A percentile compares a stretch with the other conserved stretches of the same genome.
These are phyloP conservation scores for Alternaria incomplexa DNA, from an alignment of 2,329 filamentous ascomycete genomes.

Conservation along the genomic window DNA sequence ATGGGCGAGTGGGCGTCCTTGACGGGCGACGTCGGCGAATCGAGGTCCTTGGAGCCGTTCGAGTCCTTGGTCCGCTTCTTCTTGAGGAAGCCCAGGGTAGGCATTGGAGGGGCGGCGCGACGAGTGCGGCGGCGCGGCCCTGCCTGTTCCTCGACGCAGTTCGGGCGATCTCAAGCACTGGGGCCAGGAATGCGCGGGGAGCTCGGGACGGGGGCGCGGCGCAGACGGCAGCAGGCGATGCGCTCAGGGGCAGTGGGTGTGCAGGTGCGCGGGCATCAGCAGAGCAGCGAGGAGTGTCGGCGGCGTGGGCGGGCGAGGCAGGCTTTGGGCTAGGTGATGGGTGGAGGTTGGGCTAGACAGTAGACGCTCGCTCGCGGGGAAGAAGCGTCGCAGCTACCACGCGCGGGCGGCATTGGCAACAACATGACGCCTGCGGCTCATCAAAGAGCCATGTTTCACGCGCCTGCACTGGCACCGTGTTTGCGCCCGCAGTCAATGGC, in stretches of 20 bases:
- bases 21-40: constrained; percentile 70
- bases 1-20: constrained; percentile 59
- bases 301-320: constrained; percentile 7
- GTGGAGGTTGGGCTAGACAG: constrained; percentile 10
- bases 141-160: constrained; percentile 16
- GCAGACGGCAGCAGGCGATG: constrained; percentile 10
- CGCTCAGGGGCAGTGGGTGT: neutral
- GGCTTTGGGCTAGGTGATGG: constrained; percentile 8
- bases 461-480: constrained; percentile 1
- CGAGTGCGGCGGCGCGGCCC: constrained; percentile 27
- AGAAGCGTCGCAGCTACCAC: constrained; percentile 4
- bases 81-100: constrained; percentile 94
- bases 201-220: neutral
- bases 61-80: constrained; percentile 98
- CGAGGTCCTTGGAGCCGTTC: constrained; percentile 63
- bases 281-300: constrained; percentile 1
- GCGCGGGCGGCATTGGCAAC: neutral
- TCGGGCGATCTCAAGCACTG: constrained; percentile 10
- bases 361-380: constrained; percentile 16
- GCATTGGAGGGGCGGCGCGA: constrained; percentile 66
- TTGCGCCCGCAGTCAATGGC: neutral
- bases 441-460: constrained; percentile 7
- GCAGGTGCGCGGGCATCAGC: constrained; percentile 4
- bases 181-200: constrained; percentile 4
- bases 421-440: neutral